These are phyloP conservation scores for Dendrobium chrysotoxum DNA, from an alignment of 106 monocot species.

Conservation along the genomic window DNA sequence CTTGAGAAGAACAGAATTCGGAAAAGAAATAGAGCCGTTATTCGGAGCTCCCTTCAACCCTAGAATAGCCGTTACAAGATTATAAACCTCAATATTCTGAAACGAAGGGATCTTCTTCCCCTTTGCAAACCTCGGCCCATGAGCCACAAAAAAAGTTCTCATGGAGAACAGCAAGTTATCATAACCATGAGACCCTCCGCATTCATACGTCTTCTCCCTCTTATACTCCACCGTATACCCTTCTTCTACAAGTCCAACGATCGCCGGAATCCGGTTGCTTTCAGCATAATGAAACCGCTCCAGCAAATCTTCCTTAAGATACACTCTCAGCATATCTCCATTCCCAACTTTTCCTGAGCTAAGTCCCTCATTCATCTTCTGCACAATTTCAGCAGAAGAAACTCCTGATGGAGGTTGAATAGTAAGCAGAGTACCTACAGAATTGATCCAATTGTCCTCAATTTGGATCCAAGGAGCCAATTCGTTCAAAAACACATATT, in stretches of 20 bases:
- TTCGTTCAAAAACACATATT: slow-evolving; percentile 50
- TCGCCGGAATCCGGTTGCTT: slow-evolving; percentile 6
- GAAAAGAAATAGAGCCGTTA: slow-evolving; percentile 6
- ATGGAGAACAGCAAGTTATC: slow-evolving; percentile 7
- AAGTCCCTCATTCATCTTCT: slow-evolving; percentile 61
- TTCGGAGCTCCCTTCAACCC: slow-evolving; percentile 8
- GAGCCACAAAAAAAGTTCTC: slow-evolving; percentile 10
- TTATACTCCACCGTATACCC: slow-evolving; percentile 10
- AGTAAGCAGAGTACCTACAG: slow-evolving; percentile 32
- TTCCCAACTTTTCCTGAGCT: slow-evolving; percentile 52
- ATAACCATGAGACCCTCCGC: slow-evolving; percentile 43
- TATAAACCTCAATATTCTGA: slow-evolving; percentile 7
- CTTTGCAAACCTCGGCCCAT: slow-evolving; percentile 11
- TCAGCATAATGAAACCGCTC: slow-evolving; percentile 3
- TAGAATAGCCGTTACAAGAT: slow-evolving; percentile 9
- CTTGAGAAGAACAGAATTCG: slow-evolving; percentile 3
- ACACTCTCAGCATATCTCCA: slow-evolving; percentile 48
- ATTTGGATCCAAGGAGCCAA: slow-evolving; percentile 55
- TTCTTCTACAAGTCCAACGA: slow-evolving; percentile 10
- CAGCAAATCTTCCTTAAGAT: slow-evolving; percentile 21
- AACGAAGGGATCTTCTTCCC: slow-evolving; percentile 11
- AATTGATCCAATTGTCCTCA: slow-evolving; percentile 39
- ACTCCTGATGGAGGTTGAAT: slow-evolving; percentile 34
- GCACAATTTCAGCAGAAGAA: slow-evolving; percentile 31
- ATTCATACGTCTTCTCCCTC: slow-evolving; percentile 12